These are phyloP conservation scores for Eucommia ulmoides DNA, from an alignment of 257 asterid species.

Conservation along the genomic window DNA sequence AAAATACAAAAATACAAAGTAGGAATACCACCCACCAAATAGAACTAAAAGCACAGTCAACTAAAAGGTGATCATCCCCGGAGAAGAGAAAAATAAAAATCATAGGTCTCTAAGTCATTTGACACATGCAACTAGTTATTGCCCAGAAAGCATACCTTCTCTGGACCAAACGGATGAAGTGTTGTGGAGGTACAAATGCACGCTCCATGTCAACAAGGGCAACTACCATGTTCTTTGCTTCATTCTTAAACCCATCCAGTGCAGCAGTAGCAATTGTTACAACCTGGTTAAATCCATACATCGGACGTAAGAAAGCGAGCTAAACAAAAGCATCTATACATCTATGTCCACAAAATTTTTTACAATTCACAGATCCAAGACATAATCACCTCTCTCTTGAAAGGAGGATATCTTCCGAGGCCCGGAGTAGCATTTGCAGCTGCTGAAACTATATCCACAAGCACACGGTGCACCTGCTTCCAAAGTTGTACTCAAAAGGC, in stretches of 20 bases:
- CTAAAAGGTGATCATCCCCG: neutral
- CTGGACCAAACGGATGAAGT: slow-evolving; percentile 40
- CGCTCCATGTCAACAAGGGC: slow-evolving; percentile 33
- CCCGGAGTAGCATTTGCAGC: slow-evolving; percentile 99
- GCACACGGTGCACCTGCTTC: slow-evolving; percentile 80
- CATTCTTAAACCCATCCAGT: slow-evolving; percentile 13
- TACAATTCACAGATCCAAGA: neutral
- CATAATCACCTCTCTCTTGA: slow-evolving; percentile 75
- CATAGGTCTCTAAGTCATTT: neutral
- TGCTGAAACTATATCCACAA: slow-evolving; percentile 76
- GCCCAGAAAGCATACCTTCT: slow-evolving; percentile 52
- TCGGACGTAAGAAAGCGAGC: neutral
- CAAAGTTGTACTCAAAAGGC: no score
- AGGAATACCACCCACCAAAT: neutral
- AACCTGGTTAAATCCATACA: slow-evolving; percentile 9
- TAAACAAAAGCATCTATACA: neutral
- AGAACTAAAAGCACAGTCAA: no score
- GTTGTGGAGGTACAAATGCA: slow-evolving; percentile 18
- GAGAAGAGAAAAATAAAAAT: neutral
- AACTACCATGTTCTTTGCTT: slow-evolving; percentile 20
- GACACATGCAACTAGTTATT: neutral
- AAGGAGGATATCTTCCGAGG: slow-evolving; percentile 97
- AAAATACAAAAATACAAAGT: neutral
- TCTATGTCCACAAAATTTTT: no score
- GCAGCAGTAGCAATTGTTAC: slow-evolving; percentile 17